Evolutionary conservation across 495 filamentous ascomycete genomes (phyloP).

Genomic region (Pseudevernia furfuracea): DNA sequence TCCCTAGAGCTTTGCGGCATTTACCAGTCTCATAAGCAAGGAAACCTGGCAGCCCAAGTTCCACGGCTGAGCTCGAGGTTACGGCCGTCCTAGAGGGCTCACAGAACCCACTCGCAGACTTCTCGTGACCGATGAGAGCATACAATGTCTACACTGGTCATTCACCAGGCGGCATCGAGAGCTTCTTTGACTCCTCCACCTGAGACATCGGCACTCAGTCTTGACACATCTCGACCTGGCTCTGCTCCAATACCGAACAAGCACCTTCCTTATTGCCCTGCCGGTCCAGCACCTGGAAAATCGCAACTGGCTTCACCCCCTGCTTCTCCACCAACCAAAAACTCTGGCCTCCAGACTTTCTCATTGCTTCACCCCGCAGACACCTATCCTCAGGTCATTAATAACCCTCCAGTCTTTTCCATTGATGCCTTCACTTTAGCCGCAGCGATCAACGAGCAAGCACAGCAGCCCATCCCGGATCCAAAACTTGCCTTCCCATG

Average conservation of each 20-base stretch:
- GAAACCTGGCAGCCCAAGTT: background rate
- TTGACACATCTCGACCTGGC: slow-evolving; percentile 34
- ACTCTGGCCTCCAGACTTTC: slow-evolving; percentile 42
- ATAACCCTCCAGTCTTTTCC: slow-evolving; percentile 57
- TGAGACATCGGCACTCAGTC: slow-evolving; percentile 34
- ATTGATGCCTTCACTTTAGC: slow-evolving; percentile 62
- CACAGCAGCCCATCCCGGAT: slow-evolving; percentile 74
- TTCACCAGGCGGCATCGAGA: slow-evolving; percentile 42
- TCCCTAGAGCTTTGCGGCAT: slow-evolving; percentile 4
- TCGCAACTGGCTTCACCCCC: slow-evolving; percentile 56
- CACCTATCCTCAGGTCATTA: slow-evolving; percentile 48
- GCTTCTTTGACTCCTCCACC: slow-evolving; percentile 41
- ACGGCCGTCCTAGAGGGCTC: background rate
- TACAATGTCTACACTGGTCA: slow-evolving; percentile 45
- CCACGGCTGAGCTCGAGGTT: slow-evolving; percentile 4
- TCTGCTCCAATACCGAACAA: slow-evolving; percentile 77
- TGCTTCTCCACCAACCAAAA: slow-evolving; percentile 51
- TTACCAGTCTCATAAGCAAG: background rate
- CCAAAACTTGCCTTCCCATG: slow-evolving; percentile 86
- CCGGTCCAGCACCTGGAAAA: slow-evolving; percentile 56
- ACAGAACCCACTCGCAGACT: background rate
- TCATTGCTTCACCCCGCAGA: slow-evolving; percentile 74
- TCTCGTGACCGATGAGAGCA: slow-evolving; percentile 8
- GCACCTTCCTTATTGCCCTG: slow-evolving; percentile 76
- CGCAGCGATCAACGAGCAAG: slow-evolving; percentile 63